phyloP scores from a whole-genome alignment of 495 filamentous ascomycete species.

The Cercophora scortea region DNA sequence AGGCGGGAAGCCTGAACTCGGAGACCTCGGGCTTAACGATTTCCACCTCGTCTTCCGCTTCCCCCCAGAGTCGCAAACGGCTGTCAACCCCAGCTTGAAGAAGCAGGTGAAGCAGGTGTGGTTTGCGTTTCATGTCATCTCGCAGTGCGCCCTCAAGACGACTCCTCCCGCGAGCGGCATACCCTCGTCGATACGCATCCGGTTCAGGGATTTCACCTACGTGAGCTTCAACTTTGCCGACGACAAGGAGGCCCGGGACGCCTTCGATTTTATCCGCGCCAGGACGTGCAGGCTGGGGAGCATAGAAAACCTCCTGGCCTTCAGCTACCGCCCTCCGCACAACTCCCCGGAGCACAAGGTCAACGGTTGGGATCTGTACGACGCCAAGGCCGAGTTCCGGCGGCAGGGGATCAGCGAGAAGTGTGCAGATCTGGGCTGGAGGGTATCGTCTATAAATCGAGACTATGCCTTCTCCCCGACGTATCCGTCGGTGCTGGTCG shows the following conservation, averaged over 20 bases:
- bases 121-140: conserved; percentile 91
- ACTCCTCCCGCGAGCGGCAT: conserved; percentile 62
- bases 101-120: conserved; percentile 62
- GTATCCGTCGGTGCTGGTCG: conserved; percentile 80
- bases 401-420: conserved; percentile 78
- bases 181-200: conserved; percentile 76
- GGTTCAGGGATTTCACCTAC: conserved; percentile 87
- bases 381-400: conserved; percentile 70
- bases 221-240: conserved; percentile 80
- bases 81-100: conserved; percentile 26
- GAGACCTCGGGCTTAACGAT: conserved; percentile 37
- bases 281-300: conserved; percentile 77
- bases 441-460: conserved; percentile 81
- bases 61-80: conserved; percentile 19
- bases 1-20: conserved; percentile 31
- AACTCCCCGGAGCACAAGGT: conserved; percentile 58
- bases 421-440: conserved; percentile 68
- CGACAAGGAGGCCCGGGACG: conserved; percentile 71
- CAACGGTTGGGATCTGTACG: conserved; percentile 84
- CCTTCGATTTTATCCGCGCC: conserved; percentile 77
- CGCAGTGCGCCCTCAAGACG: conserved; percentile 62
- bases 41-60: conserved; percentile 33
- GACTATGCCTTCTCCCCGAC: conserved; percentile 88
- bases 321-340: conserved; percentile 66
- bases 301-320: conserved; percentile 88